phyloP scores from a whole-genome alignment of 768 basidiomycete species.

The Infundibulicybe gibba region DNA sequence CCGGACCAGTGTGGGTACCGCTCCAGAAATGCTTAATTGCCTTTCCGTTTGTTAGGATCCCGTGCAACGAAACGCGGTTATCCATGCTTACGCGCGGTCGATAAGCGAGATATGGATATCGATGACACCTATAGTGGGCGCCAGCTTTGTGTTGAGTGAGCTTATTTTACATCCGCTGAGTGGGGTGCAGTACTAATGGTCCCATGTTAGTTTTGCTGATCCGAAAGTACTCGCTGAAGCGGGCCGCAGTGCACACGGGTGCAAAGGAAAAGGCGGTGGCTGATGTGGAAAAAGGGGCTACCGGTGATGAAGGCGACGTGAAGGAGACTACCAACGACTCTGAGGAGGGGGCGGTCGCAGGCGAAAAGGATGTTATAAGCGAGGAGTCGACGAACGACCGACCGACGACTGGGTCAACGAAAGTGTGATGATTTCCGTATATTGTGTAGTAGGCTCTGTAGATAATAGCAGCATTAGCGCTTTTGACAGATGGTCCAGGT shows the following conservation, averaged over 20 bases:
- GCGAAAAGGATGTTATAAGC: constrained; percentile 14
- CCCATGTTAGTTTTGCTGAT: constrained; percentile 45
- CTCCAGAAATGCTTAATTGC: neutral
- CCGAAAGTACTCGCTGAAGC: constrained; percentile 55
- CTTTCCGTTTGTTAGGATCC: constrained; percentile 36
- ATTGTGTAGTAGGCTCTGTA: too few species aligned
- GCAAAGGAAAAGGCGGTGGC: constrained; percentile 21
- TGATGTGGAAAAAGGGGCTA: constrained; percentile 16
- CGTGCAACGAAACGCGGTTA: constrained; percentile 39
- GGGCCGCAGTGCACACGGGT: constrained; percentile 39
- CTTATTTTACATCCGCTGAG: constrained; percentile 4
- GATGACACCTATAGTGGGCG: constrained; percentile 52
- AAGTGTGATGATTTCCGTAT: constrained; percentile 2
- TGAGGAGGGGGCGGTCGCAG: constrained; percentile 20
- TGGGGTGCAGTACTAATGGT: neutral
- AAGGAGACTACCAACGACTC: constrained; percentile 11
- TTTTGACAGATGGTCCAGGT: too few species aligned
- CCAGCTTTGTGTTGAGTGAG: constrained; percentile 49
- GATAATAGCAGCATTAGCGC: too few species aligned
- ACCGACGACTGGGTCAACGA: constrained; percentile 18
- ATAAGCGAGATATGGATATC: constrained; percentile 66
- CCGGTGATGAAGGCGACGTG: constrained; percentile 3
- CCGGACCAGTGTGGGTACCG: neutral
- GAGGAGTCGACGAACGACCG: constrained; percentile 10
- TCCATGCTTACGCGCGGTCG: constrained; percentile 61